Evolutionary conservation across 106 monocot genomes (phyloP).

Genomic region (Platanthera zijinensis): DNA sequence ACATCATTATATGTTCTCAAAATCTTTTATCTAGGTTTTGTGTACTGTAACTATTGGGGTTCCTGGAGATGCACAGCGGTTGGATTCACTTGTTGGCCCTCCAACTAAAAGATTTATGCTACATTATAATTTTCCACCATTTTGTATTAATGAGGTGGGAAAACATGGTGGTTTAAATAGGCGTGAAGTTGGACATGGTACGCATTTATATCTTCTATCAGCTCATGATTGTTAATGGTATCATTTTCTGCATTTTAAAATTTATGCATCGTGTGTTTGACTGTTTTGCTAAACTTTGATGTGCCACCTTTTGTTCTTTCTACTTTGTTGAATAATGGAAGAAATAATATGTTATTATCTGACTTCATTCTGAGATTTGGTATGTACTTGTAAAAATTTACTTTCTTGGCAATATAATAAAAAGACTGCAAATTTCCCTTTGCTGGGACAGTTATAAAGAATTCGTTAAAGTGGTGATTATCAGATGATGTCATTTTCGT

Average conservation of each 20-base stretch:
- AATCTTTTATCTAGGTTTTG: conserved; percentile 47
- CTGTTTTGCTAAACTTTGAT: conserved; percentile 1
- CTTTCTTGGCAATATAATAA: not conserved
- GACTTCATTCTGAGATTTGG: not conserved
- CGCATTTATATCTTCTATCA: not conserved
- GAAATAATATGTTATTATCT: not conserved
- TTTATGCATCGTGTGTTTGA: not conserved
- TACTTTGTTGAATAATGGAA: not conserved
- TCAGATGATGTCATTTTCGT: not conserved
- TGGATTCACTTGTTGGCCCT: conserved; percentile 95
- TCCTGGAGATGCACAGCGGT: conserved; percentile 84
- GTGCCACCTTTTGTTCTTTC: not conserved
- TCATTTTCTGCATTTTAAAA: not conserved
- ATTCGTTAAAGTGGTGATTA: not conserved
- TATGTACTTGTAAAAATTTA: not conserved
- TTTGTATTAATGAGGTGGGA: conserved; percentile 91
- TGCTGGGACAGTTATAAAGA: not conserved
- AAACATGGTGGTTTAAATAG: conserved; percentile 84
- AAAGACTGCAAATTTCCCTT: not conserved
- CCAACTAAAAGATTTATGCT: conserved; percentile 97
- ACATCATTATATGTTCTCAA: not conserved
- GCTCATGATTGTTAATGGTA: not conserved
- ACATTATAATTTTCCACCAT: conserved; percentile 93
- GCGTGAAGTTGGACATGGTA: conserved; percentile 99
- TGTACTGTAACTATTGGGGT: conserved; percentile 97